Evolutionary conservation across 805 yeast species (phyloP).

Genomic region (Kuraishia cidri): DNA sequence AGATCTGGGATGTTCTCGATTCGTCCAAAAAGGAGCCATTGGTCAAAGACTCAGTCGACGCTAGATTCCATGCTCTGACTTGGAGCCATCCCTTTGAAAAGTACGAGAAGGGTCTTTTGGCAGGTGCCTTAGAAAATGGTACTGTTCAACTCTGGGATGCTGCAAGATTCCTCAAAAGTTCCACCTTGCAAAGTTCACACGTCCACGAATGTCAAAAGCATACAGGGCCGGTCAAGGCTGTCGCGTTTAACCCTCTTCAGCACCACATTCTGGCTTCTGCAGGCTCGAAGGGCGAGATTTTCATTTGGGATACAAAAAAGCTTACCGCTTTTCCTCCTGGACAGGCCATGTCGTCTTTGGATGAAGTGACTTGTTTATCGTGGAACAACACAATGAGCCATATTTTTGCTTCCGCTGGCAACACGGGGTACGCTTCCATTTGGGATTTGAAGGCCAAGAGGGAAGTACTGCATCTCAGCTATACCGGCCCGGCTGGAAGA

Average conservation of each 20-base stretch:
- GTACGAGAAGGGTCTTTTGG: conserved; percentile 50
- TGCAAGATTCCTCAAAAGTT: conserved; percentile 29
- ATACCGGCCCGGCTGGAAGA: conserved; percentile 47
- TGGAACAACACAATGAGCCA: conserved; percentile 85
- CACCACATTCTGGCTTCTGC: conserved; percentile 73
- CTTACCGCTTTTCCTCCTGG: conserved; percentile 60
- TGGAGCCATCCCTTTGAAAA: conserved; percentile 61
- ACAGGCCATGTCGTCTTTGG: conserved; percentile 68
- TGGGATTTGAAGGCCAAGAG: conserved; percentile 89
- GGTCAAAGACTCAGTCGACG: conserved; percentile 36
- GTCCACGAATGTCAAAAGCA: conserved; percentile 51
- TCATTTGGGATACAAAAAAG: conserved; percentile 79
- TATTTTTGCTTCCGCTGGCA: conserved; percentile 85
- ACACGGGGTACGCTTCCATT: conserved; percentile 78
- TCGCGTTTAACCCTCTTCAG: conserved; percentile 73
- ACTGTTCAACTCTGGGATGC: conserved; percentile 72
- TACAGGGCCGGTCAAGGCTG: conserved; percentile 58
- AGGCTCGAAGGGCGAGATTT: conserved; percentile 82
- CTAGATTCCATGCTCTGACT: conserved; percentile 70
- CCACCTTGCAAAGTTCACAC: conserved; percentile 32
- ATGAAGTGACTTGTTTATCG: conserved; percentile 70
- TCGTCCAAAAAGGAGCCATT: conserved; percentile 29
- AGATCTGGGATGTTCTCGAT: conserved; percentile 62
- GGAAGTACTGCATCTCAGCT: conserved; percentile 81
- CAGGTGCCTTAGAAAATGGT: conserved; percentile 88